A percentile compares a stretch with the other conserved stretches of the same genome.
These are phyloP conservation scores for Lactarius psammicola DNA, from an alignment of 768 basidiomycete species.

Conservation along the genomic window DNA sequence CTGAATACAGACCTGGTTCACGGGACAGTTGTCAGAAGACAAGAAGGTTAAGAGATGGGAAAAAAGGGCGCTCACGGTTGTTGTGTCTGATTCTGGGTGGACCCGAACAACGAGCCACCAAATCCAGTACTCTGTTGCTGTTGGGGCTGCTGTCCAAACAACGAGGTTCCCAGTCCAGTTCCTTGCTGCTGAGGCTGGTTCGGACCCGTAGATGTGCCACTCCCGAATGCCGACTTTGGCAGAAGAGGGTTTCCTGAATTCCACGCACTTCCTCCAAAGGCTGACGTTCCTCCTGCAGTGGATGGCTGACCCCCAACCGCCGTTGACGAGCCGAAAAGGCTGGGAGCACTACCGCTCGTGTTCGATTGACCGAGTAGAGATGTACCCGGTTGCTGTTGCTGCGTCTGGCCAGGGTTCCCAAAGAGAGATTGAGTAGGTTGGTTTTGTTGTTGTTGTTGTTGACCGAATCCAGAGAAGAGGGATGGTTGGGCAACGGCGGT, in stretches of 20 bases:
- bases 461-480: slow-evolving; percentile 22
- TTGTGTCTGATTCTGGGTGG: slow-evolving; percentile 32
- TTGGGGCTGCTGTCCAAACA: slow-evolving; percentile 25
- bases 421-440: slow-evolving; percentile 35
- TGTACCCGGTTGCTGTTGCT: slow-evolving; percentile 19
- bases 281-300: background rate
- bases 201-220: background rate
- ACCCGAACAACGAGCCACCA: slow-evolving; percentile 28
- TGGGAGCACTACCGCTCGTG: background rate
- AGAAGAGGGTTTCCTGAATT: slow-evolving; percentile 25
- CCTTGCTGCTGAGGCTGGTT: slow-evolving; percentile 2
- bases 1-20: slow-evolving; percentile 40
- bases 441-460: slow-evolving; percentile 35
- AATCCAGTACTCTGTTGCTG: slow-evolving; percentile 26
- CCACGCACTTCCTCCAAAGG: slow-evolving; percentile 15
- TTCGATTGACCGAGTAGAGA: background rate
- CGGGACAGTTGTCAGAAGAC: background rate
- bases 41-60: background rate
- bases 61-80: slow-evolving; percentile 28
- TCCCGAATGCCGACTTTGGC: slow-evolving; percentile 25
- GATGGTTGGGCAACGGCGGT: slow-evolving; percentile 16
- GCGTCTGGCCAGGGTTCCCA: slow-evolving; percentile 28
- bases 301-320: slow-evolving; percentile 1
- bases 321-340: slow-evolving; percentile 14
- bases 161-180: slow-evolving; percentile 9